A percentile compares a stretch with the other conserved stretches of the same genome.
Evolutionary conservation across 1,284 basidiomycete species (phyloP).

Genomic region (Ustilago crameri): DNA sequence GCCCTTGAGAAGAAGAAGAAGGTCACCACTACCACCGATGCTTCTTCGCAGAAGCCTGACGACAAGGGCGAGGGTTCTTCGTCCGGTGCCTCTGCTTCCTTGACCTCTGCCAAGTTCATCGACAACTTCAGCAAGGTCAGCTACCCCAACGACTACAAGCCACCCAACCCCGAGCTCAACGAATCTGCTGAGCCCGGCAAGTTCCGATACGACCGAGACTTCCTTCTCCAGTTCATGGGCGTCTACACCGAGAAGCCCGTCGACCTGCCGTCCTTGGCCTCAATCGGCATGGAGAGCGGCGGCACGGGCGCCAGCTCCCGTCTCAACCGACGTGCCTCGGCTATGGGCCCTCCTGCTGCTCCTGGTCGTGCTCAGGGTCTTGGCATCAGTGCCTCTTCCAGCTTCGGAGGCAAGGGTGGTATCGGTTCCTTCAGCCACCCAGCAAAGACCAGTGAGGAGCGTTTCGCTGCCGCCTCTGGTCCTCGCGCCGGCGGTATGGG

Average conservation of each 20-base stretch:
- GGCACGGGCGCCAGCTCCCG: constrained; percentile 53
- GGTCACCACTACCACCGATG: constrained; percentile 15
- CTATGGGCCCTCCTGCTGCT: constrained; percentile 59
- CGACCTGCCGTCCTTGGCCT: constrained; percentile 85
- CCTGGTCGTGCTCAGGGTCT: constrained; percentile 57
- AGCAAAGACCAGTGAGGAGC: constrained; percentile 66
- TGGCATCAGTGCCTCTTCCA: constrained; percentile 57
- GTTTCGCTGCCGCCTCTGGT: constrained; percentile 62
- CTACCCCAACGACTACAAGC: constrained; percentile 86
- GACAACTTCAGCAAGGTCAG: constrained; percentile 81
- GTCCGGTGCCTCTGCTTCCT: constrained; percentile 48
- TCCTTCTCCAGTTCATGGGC: constrained; percentile 95
- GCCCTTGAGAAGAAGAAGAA: constrained; percentile 61
- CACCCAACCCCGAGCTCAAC: constrained; percentile 87
- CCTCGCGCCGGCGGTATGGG: constrained; percentile 50
- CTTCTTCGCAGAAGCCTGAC: constrained; percentile 29
- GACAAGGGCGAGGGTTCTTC: constrained; percentile 45
- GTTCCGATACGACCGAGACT: constrained; percentile 97
- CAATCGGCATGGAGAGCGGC: constrained; percentile 76
- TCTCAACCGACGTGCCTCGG: constrained; percentile 54
- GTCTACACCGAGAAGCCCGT: constrained; percentile 95
- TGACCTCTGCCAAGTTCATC: constrained; percentile 71
- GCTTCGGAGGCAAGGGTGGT: constrained; percentile 58
- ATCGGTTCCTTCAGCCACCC: constrained; percentile 61
- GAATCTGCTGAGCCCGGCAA: constrained; percentile 82